phyloP scores from a whole-genome alignment of 1,284 basidiomycete species.

The Cutaneotrichosporon dermatis region DNA sequence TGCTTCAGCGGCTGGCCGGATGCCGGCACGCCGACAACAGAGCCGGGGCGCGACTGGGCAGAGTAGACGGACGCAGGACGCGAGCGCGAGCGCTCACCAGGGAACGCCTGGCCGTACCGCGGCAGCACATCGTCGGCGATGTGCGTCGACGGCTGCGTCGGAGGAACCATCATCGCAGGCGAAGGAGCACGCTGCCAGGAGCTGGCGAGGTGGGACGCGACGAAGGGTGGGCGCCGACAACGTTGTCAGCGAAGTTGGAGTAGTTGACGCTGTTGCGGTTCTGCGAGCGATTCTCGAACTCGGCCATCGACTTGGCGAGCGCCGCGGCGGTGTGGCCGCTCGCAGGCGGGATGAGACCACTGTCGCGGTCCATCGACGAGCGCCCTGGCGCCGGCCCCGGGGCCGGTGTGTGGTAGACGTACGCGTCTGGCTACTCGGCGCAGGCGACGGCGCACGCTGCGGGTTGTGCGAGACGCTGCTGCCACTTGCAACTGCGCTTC shows the following conservation, averaged over 20 bases:
- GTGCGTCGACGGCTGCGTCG: slow-evolving; percentile 54
- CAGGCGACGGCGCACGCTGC: slow-evolving; percentile 28
- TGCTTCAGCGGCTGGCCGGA: slow-evolving; percentile 19
- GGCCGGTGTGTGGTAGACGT: slow-evolving; percentile 16
- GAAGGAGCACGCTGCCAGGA: slow-evolving; percentile 25
- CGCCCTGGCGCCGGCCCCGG: not conserved
- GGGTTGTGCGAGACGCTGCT: not conserved
- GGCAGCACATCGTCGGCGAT: slow-evolving; percentile 67
- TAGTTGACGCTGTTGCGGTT: slow-evolving; percentile 50
- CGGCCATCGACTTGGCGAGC: slow-evolving; percentile 47
- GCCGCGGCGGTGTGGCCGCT: slow-evolving; percentile 48
- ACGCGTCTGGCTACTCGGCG: slow-evolving; percentile 16
- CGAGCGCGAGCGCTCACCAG: slow-evolving; percentile 66
- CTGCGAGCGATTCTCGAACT: slow-evolving; percentile 41
- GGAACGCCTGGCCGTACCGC: slow-evolving; percentile 78
- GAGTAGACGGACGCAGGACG: slow-evolving; percentile 47
- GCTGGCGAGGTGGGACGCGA: slow-evolving; percentile 64
- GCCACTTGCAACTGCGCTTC: not conserved
- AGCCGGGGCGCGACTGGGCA: slow-evolving; percentile 38
- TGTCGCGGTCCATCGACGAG: slow-evolving; percentile 26
- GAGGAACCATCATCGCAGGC: slow-evolving; percentile 63
- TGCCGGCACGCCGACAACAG: slow-evolving; percentile 17
- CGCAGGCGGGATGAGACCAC: slow-evolving; percentile 46
- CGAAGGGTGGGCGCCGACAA: slow-evolving; percentile 68
- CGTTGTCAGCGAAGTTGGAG: slow-evolving; percentile 57